These are phyloP conservation scores for Trichocladium uniseriatum DNA, from an alignment of 495 filamentous ascomycete genomes.

Conservation along the genomic window DNA sequence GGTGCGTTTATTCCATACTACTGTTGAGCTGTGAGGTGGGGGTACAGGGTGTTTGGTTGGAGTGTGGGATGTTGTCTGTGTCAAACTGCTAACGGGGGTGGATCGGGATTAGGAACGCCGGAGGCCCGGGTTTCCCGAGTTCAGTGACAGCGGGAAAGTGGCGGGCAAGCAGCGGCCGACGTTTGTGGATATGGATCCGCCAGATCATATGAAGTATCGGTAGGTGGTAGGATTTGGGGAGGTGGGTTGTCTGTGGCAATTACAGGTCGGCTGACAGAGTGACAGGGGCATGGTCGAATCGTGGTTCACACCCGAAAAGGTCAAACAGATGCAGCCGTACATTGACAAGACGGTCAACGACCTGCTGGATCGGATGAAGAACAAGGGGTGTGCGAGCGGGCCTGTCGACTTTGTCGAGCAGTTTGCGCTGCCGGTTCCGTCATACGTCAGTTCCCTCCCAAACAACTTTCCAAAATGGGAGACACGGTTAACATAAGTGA, in stretches of 20 bases:
- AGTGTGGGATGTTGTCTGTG: too few relatives aligned
- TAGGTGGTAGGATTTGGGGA: background rate
- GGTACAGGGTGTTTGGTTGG: too few relatives aligned
- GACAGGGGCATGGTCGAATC: constrained; percentile 35
- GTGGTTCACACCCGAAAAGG: constrained; percentile 28
- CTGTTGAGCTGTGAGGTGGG: too few relatives aligned
- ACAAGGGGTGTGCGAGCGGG: constrained; percentile 19
- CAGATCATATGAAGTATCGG: constrained; percentile 34
- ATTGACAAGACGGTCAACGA: constrained; percentile 37
- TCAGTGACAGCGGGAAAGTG: constrained; percentile 30
- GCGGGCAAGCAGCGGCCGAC: constrained; percentile 38
- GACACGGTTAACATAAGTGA: background rate
- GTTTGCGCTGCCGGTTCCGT: constrained; percentile 37
- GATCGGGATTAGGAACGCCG: constrained; percentile 24
- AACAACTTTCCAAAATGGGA: background rate
- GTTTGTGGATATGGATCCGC: constrained; percentile 43
- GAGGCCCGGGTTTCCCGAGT: constrained; percentile 38
- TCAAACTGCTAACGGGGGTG: too few relatives aligned
- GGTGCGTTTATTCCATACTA: constrained; percentile 9
- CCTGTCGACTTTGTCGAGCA: constrained; percentile 36
- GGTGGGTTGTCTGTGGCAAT: background rate
- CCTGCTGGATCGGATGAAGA: constrained; percentile 29
- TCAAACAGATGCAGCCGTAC: constrained; percentile 31
- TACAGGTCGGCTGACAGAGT: background rate
- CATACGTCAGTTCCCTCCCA: constrained; percentile 22